Evolutionary conservation across 345 rosid species (phyloP).

Genomic region (Hirschfeldia incana): DNA sequence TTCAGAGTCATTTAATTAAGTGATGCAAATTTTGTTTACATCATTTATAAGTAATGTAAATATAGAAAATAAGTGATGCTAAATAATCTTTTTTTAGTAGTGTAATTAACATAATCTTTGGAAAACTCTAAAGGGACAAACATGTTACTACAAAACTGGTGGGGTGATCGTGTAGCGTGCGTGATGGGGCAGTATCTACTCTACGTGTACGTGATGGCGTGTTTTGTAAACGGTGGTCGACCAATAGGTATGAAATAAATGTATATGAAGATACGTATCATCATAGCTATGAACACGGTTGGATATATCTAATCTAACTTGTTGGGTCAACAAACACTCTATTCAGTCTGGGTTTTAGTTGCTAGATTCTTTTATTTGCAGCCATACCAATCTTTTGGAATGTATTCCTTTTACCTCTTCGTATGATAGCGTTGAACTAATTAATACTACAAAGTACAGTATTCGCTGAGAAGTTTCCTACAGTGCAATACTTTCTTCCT

Average conservation of each 20-base stretch:
- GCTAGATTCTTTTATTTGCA: slow-evolving; percentile 24
- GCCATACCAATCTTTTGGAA: slow-evolving; percentile 18
- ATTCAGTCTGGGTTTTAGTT: slow-evolving; percentile 23
- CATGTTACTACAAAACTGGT: slow-evolving; percentile 30
- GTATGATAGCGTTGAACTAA: not conserved
- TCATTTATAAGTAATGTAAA: too few species aligned
- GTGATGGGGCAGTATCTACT: slow-evolving; percentile 30
- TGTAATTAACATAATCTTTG: not conserved
- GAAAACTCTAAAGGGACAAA: slow-evolving; percentile 24
- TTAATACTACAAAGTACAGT: not conserved
- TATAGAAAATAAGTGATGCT: too few species aligned
- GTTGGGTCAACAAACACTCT: slow-evolving; percentile 40
- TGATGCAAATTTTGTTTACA: too few species aligned
- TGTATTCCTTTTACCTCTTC: not conserved
- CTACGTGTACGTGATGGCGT: slow-evolving; percentile 23
- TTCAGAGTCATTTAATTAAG: too few species aligned
- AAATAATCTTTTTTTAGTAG: too few species aligned
- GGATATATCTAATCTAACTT: slow-evolving; percentile 35
- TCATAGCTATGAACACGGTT: slow-evolving; percentile 18
- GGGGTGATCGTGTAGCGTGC: slow-evolving; percentile 3
- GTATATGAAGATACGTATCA: slow-evolving; percentile 14
- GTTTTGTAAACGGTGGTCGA: slow-evolving; percentile 12
- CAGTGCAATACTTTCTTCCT: not conserved
- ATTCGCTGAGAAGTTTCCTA: slow-evolving; percentile 11
- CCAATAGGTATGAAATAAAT: not conserved